phyloP scores from a whole-genome alignment of 805 yeast species.

The Candida tibetensis region DNA sequence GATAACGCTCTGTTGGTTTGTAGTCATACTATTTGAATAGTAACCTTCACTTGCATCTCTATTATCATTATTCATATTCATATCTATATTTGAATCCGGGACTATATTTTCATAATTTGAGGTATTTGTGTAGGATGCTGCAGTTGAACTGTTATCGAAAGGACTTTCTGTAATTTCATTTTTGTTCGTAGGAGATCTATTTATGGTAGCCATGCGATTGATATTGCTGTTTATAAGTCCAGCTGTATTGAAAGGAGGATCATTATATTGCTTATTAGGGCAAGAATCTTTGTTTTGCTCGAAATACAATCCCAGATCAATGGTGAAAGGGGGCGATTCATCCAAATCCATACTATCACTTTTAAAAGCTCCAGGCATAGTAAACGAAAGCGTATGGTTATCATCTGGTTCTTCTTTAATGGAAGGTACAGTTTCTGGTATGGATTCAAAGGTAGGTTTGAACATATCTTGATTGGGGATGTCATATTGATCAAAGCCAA shows the following conservation, averaged over 20 bases:
- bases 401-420: neutral
- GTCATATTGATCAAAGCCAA: slow-evolving; percentile 6
- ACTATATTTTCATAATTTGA: slow-evolving; percentile 1
- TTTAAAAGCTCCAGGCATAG: slow-evolving; percentile 30
- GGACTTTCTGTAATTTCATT: slow-evolving; percentile 2
- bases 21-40: neutral
- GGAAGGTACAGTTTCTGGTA: neutral
- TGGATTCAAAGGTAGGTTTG: slow-evolving; percentile 1
- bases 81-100: neutral
- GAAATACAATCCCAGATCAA: slow-evolving; percentile 26
- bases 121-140: slow-evolving; percentile 3
- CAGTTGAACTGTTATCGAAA: slow-evolving; percentile 1
- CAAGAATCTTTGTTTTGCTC: neutral
- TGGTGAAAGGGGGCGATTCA: slow-evolving; percentile 36
- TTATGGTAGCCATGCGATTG: neutral
- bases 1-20: neutral
- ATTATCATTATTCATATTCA: neutral
- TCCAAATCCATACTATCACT: slow-evolving; percentile 33
- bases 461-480: neutral
- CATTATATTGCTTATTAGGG: neutral
- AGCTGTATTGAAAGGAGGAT: neutral
- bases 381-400: slow-evolving; percentile 10
- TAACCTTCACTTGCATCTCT: slow-evolving; percentile 8
- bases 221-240: slow-evolving; percentile 3
- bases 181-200: neutral